Conservation (phyloP, 192 early-diverging fungal genomes). For the Spizellomyces sp. region DNA sequence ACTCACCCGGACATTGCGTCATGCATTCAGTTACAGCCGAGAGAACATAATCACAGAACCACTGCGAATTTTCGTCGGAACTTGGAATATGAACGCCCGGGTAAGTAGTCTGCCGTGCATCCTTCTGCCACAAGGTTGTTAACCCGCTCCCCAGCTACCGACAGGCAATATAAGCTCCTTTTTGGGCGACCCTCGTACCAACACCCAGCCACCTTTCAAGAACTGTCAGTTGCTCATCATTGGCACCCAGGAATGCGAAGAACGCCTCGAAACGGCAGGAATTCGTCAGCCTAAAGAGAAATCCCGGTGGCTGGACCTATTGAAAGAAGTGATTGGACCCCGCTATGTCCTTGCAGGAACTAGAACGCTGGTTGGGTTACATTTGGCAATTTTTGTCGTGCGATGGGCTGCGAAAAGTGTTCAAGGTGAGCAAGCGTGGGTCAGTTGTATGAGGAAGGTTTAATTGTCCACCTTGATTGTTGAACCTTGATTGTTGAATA, state of each 20-base stretch:
- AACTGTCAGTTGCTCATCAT: conserved; percentile 33
- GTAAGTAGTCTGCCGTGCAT: background rate
- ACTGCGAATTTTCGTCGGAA: conserved; percentile 38
- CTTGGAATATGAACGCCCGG: conserved; percentile 51
- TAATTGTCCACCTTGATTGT: background rate
- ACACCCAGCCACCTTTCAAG: background rate
- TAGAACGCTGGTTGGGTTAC: conserved; percentile 33
- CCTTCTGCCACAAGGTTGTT: background rate
- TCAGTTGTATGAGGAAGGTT: background rate
- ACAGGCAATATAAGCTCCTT: background rate
- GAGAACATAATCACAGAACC: conserved; percentile 9
- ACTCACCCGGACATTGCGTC: background rate
- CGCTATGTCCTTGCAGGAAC: conserved; percentile 26
- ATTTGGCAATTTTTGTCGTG: conserved; percentile 34
- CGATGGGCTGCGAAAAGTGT: background rate
- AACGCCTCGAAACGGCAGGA: conserved; percentile 21
- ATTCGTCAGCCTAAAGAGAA: conserved; percentile 15
- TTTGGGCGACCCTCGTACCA: background rate
- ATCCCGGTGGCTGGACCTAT: conserved; percentile 22
- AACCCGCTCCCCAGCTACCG: background rate
- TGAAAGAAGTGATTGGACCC: conserved; percentile 13
- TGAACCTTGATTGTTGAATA: background rate
- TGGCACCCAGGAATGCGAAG: conserved; percentile 42
- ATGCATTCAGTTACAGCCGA: background rate
- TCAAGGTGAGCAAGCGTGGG: conserved; percentile 8